Base-by-base conservation (phyloP, 139 green algal genomes). In the Edaphochlamys debaryana region DNA sequence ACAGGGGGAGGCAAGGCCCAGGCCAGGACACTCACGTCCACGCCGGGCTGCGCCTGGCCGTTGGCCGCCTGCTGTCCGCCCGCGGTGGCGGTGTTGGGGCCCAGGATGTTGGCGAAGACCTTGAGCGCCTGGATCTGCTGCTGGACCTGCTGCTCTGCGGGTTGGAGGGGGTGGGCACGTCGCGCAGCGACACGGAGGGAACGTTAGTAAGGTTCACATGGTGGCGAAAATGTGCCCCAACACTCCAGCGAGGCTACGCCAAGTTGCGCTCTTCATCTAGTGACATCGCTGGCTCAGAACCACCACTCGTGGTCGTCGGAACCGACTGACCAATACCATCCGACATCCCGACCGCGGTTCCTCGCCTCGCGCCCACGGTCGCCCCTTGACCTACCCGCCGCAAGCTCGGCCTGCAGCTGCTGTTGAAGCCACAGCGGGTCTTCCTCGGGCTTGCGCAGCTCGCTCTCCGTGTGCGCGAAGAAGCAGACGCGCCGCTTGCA, bases 401-500 rank as follows among this genome's bases (percentile, higher is more conserved):
- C 74, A 2, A 84, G 77, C 70, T 89, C 84, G 5, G 79, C 50
- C 41, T 86, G 85, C 54, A 84, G 64, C 41, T 94, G 89, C 67
- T 89, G 84, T 74, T 90, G 86, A 56, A 93, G 86, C 89, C 91
- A 94, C 4, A 87, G 64, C 1, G 85, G 80, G 82, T 94, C 89
- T 23, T 93, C 90, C 68, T 94, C 93, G 13, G 87, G 86, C 64
- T 92, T 90, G 13, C 96, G 86, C 34, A 99, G 87, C 92, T 99
- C 94, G 15, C 67, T 64, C 73, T 96, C 89, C 3, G 85, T 86
- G 88, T 99, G 97, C 1, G 97, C 97, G 86, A 99, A 99, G 90
- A 99, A 99, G 92, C 97, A 99, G 32, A 99, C 96, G 11, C 93
- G 92, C 4, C 97, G 92, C 73, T 91, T 93, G 92, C 97, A 99